phyloP scores from a whole-genome alignment of 106 monocot species.

The Apostasia shenzhenica region DNA sequence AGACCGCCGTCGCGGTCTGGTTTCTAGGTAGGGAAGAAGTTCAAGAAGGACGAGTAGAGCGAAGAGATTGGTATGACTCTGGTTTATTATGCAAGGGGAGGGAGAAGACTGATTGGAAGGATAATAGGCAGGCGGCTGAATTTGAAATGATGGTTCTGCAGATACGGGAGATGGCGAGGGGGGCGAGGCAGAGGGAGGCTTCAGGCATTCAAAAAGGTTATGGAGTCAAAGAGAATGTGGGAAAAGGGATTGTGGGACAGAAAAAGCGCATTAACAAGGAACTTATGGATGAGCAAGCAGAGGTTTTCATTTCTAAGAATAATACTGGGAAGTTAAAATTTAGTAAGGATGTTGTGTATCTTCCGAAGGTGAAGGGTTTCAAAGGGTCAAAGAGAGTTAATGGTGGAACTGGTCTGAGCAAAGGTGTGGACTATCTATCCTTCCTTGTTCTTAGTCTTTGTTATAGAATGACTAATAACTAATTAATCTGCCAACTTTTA shows the following conservation, averaged over 20 bases:
- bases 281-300: neutral
- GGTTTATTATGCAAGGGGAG: neutral
- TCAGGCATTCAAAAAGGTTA: neutral
- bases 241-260: neutral
- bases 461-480: too few relatives aligned
- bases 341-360: too few relatives aligned
- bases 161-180: conserved; percentile 36
- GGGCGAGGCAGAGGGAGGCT: conserved; percentile 12
- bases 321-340: too few relatives aligned
- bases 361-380: conserved; percentile 16
- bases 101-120: neutral
- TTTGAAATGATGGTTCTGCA: conserved; percentile 25
- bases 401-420: neutral
- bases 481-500: too few relatives aligned
- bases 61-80: neutral
- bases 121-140: neutral
- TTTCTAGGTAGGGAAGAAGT: conserved; percentile 3
- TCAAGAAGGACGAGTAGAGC: neutral
- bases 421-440: too few relatives aligned
- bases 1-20: conserved; percentile 25
- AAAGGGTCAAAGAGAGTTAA: conserved; percentile 5
- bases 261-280: conserved; percentile 3
- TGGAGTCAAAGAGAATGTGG: conserved; percentile 8
- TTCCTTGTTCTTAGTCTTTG: too few relatives aligned
- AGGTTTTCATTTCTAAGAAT: too few relatives aligned